Conservation (phyloP, 176 grass and related monocot genomes). For the Zizania latifolia region DNA sequence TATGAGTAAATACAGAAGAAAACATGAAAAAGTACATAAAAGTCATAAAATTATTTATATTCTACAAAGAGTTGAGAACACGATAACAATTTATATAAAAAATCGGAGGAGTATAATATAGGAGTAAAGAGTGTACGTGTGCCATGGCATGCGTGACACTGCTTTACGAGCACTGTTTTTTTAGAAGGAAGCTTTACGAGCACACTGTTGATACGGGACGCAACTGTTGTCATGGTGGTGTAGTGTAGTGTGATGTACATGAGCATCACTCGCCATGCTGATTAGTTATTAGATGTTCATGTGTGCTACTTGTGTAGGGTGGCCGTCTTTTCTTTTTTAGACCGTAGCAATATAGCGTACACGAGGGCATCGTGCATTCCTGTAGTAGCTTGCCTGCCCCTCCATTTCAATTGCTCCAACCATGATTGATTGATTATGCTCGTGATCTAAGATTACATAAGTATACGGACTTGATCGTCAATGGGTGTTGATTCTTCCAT, state of each 20-base stretch:
- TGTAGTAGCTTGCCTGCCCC: background rate
- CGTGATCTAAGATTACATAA: no score
- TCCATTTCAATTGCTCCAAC: slow-evolving; percentile 9
- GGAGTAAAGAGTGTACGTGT: background rate
- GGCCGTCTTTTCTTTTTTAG: background rate
- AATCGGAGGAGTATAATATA: background rate
- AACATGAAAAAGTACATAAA: no score
- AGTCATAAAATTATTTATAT: no score
- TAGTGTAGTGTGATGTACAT: no score
- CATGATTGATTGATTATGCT: background rate
- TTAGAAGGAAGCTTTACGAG: no score
- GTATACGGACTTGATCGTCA: background rate
- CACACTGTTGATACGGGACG: background rate
- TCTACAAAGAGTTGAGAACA: no score
- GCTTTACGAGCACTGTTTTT: slow-evolving; percentile 11
- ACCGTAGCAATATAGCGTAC: background rate
- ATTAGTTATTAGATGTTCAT: background rate
- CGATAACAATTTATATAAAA: no score
- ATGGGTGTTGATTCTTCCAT: no score
- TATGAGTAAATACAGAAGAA: no score
- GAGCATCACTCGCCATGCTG: no score
- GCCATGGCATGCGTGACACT: slow-evolving; percentile 5
- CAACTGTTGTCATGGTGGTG: background rate
- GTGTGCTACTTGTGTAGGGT: background rate
- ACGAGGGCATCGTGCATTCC: slow-evolving; percentile 34